These are phyloP conservation scores for Lumnitzera racemosa DNA, from an alignment of 345 rosid species.

Conservation along the genomic window DNA sequence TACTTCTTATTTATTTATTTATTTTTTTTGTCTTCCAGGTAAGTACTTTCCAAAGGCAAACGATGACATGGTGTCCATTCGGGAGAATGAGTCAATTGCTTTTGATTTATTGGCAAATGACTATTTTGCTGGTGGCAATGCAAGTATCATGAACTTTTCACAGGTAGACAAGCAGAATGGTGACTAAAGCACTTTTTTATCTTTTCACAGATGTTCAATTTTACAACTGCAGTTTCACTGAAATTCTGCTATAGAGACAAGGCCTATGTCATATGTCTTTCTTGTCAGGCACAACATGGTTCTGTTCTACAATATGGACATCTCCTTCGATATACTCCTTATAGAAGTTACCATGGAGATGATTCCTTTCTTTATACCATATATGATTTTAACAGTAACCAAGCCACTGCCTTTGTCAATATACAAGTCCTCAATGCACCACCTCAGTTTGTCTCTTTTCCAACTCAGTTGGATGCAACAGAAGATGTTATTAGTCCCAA, in stretches of 20 bases:
- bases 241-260: no score
- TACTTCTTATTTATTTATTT: no score
- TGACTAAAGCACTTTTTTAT: background rate
- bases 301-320: slow-evolving; percentile 63
- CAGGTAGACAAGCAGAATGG: slow-evolving; percentile 30
- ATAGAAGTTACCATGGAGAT: slow-evolving; percentile 56
- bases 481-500: slow-evolving; percentile 73
- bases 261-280: slow-evolving; percentile 1
- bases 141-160: slow-evolving; percentile 50
- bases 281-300: slow-evolving; percentile 71
- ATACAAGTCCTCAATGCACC: slow-evolving; percentile 63
- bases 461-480: slow-evolving; percentile 57
- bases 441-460: slow-evolving; percentile 69
- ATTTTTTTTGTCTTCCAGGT: slow-evolving; percentile 28
- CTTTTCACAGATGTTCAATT: background rate
- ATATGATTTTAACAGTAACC: slow-evolving; percentile 56
- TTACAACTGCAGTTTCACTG: no score
- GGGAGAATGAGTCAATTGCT: slow-evolving; percentile 88
- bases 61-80: slow-evolving; percentile 48
- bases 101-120: slow-evolving; percentile 69
- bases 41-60: slow-evolving; percentile 81
- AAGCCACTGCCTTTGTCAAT: slow-evolving; percentile 51
- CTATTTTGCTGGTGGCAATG: slow-evolving; percentile 54
- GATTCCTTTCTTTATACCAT: slow-evolving; percentile 66
- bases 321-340: slow-evolving; percentile 77